Evolutionary conservation across 139 green algal genomes (phyloP).

Genomic region (Zygnema circumcarinatum): DNA sequence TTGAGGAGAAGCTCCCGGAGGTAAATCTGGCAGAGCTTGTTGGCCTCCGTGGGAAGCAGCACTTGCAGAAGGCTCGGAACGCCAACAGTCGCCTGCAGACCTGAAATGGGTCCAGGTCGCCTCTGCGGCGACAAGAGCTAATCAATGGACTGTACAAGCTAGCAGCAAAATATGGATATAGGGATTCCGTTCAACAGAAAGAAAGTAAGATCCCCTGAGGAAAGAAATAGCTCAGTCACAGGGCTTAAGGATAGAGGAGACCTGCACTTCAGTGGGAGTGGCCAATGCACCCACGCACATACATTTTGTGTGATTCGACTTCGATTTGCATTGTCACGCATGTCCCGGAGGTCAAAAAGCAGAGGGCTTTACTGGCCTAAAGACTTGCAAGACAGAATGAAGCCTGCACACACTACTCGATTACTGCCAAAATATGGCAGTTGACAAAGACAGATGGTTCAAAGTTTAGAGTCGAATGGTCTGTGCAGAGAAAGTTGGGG

Average conservation of each 20-base stretch:
- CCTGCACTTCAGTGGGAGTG: background rate
- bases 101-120: background rate
- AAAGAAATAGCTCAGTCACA: background rate
- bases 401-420: background rate
- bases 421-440: background rate
- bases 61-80: conserved; percentile 73
- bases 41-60: conserved; percentile 56
- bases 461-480: background rate
- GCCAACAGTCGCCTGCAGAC: conserved; percentile 65
- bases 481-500: background rate
- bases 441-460: background rate
- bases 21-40: conserved; percentile 44
- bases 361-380: background rate
- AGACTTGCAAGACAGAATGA: background rate
- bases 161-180: background rate
- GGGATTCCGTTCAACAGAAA: background rate
- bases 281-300: too few species aligned
- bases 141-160: background rate
- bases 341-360: too few species aligned
- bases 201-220: background rate
- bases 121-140: background rate
- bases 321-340: too few species aligned
- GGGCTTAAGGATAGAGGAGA: background rate
- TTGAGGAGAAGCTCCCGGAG: conserved; percentile 60
- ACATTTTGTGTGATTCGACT: too few species aligned